phyloP scores from a whole-genome alignment of 768 basidiomycete genomes.

The Amanita polypyramis region DNA sequence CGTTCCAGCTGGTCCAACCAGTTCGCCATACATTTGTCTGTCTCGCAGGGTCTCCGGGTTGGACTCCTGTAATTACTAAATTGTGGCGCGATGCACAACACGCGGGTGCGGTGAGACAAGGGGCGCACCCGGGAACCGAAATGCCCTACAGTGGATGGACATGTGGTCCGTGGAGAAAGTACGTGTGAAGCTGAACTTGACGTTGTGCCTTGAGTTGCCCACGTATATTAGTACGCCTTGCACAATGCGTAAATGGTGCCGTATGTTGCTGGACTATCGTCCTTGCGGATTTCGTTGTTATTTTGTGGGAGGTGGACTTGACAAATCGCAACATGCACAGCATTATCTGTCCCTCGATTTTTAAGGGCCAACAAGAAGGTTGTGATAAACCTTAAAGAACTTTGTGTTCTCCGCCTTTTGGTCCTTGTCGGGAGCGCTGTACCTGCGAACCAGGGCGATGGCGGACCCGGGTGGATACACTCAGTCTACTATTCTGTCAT shows the following conservation, averaged over 20 bases:
- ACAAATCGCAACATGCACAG: not conserved
- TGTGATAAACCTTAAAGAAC: too few species aligned
- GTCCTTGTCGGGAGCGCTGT: not conserved
- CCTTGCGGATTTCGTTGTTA: not conserved
- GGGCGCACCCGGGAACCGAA: slow-evolving; percentile 2
- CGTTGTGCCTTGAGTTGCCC: not conserved
- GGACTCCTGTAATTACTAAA: not conserved
- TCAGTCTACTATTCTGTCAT: too few species aligned
- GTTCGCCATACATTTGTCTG: not conserved
- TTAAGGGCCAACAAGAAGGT: not conserved
- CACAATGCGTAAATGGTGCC: not conserved
- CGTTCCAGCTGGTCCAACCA: not conserved
- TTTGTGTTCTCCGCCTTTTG: not conserved
- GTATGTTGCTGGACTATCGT: not conserved
- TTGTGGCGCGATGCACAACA: not conserved
- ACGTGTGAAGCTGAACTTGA: not conserved
- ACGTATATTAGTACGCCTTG: not conserved
- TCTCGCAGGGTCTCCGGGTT: not conserved
- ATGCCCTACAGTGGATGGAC: too few species aligned
- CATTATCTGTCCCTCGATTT: not conserved
- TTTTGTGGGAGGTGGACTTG: not conserved
- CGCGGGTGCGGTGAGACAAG: not conserved
- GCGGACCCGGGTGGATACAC: not conserved
- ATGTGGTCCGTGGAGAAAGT: not conserved
- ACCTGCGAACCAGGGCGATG: not conserved